phyloP scores from a whole-genome alignment of 352 stramenopile genomes.

The Phytophthora cactorum region DNA sequence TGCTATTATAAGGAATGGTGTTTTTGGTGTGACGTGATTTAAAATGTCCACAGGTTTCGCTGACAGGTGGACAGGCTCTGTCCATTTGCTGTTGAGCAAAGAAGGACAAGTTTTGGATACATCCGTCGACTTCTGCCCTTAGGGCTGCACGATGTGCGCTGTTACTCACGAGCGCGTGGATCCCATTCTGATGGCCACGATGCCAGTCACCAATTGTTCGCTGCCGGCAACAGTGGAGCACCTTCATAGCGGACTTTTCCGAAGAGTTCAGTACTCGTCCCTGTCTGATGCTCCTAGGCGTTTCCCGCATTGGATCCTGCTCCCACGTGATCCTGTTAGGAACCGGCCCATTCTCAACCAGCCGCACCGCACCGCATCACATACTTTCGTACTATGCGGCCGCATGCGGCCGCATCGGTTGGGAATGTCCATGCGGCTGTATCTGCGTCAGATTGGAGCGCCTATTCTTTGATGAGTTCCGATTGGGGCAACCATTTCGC shows the following conservation, averaged over 20 bases:
- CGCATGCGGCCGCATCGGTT: no score
- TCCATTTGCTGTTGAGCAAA: constrained; percentile 6
- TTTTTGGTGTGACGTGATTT: background rate
- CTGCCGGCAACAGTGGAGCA: background rate
- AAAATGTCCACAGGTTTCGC: background rate
- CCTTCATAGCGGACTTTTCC: background rate
- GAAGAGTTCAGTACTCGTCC: background rate
- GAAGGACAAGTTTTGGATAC: constrained; percentile 29
- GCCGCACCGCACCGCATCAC: no score
- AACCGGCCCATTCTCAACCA: no score
- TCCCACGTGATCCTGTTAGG: no score
- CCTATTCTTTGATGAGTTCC: no score
- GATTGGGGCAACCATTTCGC: no score
- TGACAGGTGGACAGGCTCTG: constrained; percentile 19
- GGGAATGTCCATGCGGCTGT: no score
- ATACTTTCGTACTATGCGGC: no score
- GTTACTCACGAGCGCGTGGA: constrained; percentile 26
- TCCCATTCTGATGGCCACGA: constrained; percentile 17
- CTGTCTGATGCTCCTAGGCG: background rate
- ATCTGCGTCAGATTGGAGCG: no score
- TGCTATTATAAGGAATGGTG: background rate
- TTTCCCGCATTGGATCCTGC: background rate
- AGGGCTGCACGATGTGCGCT: background rate
- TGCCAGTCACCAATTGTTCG: background rate
- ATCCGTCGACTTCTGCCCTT: constrained; percentile 20